Percentiles rank a stretch among this genome's conserved stretches.
Conservation (phyloP, 139 green algal genomes). For the Picochlorum sp. region DNA sequence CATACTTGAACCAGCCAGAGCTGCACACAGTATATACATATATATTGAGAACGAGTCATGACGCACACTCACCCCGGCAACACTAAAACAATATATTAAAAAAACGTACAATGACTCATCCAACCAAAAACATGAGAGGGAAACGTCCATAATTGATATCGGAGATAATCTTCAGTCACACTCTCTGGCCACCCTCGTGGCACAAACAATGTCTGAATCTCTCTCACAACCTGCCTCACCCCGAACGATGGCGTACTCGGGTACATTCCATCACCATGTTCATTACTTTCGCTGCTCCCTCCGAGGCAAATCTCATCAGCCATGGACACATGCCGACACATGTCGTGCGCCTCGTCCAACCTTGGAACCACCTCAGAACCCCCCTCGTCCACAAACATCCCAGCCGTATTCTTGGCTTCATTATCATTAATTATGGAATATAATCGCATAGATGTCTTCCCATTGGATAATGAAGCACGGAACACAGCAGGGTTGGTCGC, state of each 20-base stretch:
- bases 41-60: no score
- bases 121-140: constrained; percentile 54
- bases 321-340: background rate
- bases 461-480: no score
- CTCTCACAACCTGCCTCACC: background rate
- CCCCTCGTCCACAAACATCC: no score
- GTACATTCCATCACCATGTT: background rate
- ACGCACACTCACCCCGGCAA: no score
- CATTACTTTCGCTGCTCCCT: background rate
- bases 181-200: constrained; percentile 58
- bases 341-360: background rate
- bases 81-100: background rate
- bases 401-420: no score
- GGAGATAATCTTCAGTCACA: constrained; percentile 65
- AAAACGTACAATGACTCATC: constrained; percentile 4
- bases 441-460: no score
- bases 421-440: no score
- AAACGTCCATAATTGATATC: constrained; percentile 69
- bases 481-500: no score
- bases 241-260: no score
- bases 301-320: background rate
- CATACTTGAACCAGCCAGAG: constrained; percentile 61
- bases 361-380: background rate
- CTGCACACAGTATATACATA: background rate
- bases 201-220: constrained; percentile 42